Evolutionary conservation across 495 filamentous ascomycete genomes (phyloP).

Genomic region (Daldinia concentrica): DNA sequence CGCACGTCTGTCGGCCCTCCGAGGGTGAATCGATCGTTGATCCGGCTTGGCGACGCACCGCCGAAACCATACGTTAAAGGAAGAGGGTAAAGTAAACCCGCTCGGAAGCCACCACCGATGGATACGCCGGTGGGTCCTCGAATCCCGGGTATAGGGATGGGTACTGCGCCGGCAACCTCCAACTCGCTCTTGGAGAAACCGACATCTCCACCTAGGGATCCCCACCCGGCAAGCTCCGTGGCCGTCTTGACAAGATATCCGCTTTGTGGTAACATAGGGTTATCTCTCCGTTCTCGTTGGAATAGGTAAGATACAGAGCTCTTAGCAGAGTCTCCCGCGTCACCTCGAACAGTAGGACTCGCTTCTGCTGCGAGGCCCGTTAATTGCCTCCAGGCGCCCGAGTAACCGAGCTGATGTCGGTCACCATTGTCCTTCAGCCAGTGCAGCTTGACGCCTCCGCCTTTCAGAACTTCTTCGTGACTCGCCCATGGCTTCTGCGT

Average conservation of each 20-base stretch:
- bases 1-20: constrained; percentile 95
- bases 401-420: constrained; percentile 80
- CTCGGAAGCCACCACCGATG: constrained; percentile 59
- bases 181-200: constrained; percentile 88
- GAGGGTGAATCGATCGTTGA: constrained; percentile 95
- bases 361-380: constrained; percentile 78
- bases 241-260: constrained; percentile 81
- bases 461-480: constrained; percentile 89
- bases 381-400: constrained; percentile 85
- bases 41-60: constrained; percentile 70
- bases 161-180: constrained; percentile 77
- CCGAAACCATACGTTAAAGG: constrained; percentile 66
- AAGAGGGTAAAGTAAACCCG: constrained; percentile 67
- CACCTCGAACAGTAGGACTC: constrained; percentile 78
- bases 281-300: constrained; percentile 79
- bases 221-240: constrained; percentile 87
- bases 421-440: constrained; percentile 71
- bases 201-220: constrained; percentile 85
- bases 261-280: constrained; percentile 78
- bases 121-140: constrained; percentile 75
- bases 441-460: constrained; percentile 76
- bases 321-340: constrained; percentile 93
- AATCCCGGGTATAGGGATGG: constrained; percentile 73
- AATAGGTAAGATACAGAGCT: constrained; percentile 84
- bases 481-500: constrained; percentile 90